These are phyloP conservation scores for Leucoagaricus sp. DNA, from an alignment of 1,284 basidiomycete species.

Conservation along the genomic window DNA sequence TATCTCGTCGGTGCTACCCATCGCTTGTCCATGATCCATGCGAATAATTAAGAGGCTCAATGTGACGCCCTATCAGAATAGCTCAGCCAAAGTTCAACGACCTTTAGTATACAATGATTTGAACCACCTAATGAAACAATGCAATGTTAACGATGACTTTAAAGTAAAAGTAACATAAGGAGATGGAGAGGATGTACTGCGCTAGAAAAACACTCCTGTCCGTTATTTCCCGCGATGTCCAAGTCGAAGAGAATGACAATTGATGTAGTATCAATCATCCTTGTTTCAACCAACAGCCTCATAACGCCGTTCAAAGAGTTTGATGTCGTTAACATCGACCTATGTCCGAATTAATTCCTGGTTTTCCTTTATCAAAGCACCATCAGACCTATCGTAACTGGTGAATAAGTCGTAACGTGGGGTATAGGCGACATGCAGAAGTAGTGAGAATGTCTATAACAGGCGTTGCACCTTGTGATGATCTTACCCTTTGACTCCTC, in stretches of 20 bases:
- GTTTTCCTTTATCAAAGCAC: constrained; percentile 36
- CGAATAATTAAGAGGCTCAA: constrained; percentile 39
- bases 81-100: background rate
- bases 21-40: constrained; percentile 28
- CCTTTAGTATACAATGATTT: constrained; percentile 31
- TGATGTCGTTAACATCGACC: constrained; percentile 12
- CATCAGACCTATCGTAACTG: constrained; percentile 31
- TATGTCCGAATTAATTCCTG: constrained; percentile 22
- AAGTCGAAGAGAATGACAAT: constrained; percentile 35
- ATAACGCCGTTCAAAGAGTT: constrained; percentile 29
- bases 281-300: constrained; percentile 39
- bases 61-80: constrained; percentile 33
- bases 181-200: constrained; percentile 25
- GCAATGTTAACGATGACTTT: too few species aligned
- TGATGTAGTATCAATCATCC: constrained; percentile 36
- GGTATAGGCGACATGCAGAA: constrained; percentile 25
- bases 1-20: too few species aligned
- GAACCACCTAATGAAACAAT: constrained; percentile 28
- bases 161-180: too few species aligned
- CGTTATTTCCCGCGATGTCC: constrained; percentile 36
- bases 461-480: too few species aligned
- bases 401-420: background rate
- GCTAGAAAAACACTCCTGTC: constrained; percentile 35
- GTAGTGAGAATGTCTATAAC: constrained; percentile 37
- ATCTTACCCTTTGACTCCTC: too few species aligned